Conservation (phyloP, 1,139 yeast genomes). For the Magnusiomyces magnusii region DNA sequence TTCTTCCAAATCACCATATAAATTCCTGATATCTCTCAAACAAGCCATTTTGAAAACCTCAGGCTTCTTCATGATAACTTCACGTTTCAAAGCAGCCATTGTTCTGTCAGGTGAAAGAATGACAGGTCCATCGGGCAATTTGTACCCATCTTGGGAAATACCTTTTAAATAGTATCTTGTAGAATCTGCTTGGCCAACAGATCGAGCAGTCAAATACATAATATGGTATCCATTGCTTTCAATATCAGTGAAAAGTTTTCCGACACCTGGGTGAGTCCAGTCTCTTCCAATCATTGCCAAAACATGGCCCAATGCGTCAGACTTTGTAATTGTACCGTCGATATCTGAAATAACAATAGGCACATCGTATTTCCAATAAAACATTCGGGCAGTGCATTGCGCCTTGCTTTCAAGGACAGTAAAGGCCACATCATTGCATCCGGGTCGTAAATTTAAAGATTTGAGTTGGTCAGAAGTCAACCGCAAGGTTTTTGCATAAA, state of each 20-base stretch:
- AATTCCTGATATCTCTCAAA: constrained; percentile 69
- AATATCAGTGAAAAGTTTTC: constrained; percentile 81
- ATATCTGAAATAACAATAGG: constrained; percentile 97
- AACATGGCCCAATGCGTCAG: constrained; percentile 97
- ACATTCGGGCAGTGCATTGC: constrained; percentile 62
- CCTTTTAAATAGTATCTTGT: constrained; percentile 80
- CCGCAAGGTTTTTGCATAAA: constrained; percentile 78
- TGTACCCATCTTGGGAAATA: constrained; percentile 65
- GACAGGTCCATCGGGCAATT: constrained; percentile 87
- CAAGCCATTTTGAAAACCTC: constrained; percentile 99
- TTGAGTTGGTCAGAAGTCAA: constrained; percentile 85
- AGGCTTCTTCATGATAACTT: constrained; percentile 89
- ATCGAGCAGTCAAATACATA: constrained; percentile 87
- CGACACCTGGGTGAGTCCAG: constrained; percentile 98
- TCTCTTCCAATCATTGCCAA: constrained; percentile 90
- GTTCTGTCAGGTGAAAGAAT: constrained; percentile 94
- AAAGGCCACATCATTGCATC: constrained; percentile 71
- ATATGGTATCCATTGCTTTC: constrained; percentile 83
- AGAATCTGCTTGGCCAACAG: constrained; percentile 93
- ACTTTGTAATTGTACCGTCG: constrained; percentile 96
- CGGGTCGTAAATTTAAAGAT: constrained; percentile 63
- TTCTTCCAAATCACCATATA: constrained; percentile 37
- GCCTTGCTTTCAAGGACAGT: constrained; percentile 80
- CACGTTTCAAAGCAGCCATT: constrained; percentile 88
- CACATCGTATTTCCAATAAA: constrained; percentile 73